These are phyloP conservation scores for Phytophthora tentaculata DNA, from an alignment of 352 stramenopile species.

Conservation along the genomic window DNA sequence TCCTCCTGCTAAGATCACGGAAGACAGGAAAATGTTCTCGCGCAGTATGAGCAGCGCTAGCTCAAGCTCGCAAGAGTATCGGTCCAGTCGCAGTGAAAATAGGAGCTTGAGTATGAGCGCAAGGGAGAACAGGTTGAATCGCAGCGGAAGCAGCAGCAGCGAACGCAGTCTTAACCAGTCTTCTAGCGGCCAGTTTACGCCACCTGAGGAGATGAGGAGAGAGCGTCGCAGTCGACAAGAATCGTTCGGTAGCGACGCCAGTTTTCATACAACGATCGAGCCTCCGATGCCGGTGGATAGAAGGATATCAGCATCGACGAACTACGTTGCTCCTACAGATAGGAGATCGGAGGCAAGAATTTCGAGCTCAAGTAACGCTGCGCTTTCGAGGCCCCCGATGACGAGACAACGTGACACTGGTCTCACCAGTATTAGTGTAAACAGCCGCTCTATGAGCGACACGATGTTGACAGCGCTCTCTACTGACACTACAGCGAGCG, in stretches of 20 bases:
- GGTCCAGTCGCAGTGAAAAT: slow-evolving; percentile 25
- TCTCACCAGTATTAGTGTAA: slow-evolving; percentile 32
- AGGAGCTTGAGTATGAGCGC: slow-evolving; percentile 31
- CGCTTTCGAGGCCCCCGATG: not conserved
- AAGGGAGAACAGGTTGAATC: slow-evolving; percentile 18
- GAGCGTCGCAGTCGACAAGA: slow-evolving; percentile 16
- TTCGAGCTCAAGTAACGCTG: slow-evolving; percentile 13
- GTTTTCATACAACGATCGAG: slow-evolving; percentile 40
- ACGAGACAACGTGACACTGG: slow-evolving; percentile 20
- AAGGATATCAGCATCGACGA: slow-evolving; percentile 22
- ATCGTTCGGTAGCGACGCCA: slow-evolving; percentile 35
- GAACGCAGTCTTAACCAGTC: slow-evolving; percentile 13
- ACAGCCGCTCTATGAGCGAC: slow-evolving; percentile 32
- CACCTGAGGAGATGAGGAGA: slow-evolving; percentile 18
- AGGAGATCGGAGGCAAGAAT: slow-evolving; percentile 20
- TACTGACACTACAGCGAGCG: slow-evolving; percentile 10
- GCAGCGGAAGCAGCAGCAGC: slow-evolving; percentile 22
- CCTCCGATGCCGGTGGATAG: slow-evolving; percentile 5
- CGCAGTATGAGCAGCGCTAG: slow-evolving; percentile 30
- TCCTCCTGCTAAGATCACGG: slow-evolving; percentile 1
- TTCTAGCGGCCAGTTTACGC: slow-evolving; percentile 31
- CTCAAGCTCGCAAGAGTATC: slow-evolving; percentile 25
- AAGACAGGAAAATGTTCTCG: slow-evolving; percentile 21
- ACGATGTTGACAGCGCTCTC: slow-evolving; percentile 39
- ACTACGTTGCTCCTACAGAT: slow-evolving; percentile 6